phyloP scores from a whole-genome alignment of 2,329 filamentous ascomycete species.

The Stemphylium lycopersici region DNA sequence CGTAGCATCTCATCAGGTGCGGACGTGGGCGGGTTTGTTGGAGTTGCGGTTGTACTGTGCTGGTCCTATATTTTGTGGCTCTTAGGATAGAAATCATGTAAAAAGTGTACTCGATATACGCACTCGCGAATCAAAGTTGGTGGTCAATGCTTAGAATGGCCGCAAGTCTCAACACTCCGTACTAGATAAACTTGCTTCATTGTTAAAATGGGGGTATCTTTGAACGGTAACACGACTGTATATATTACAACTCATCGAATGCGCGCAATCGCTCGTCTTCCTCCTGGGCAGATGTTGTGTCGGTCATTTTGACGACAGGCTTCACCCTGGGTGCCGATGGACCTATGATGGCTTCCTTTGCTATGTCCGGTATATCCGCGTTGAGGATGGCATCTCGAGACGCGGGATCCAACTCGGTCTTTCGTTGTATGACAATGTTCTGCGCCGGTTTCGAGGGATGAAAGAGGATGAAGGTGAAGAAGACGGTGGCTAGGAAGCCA shows the following conservation, averaged over 20 bases:
- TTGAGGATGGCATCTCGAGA: slow-evolving; percentile 31
- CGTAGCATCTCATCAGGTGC: too few relatives aligned
- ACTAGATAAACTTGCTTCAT: neutral
- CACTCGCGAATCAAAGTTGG: too few relatives aligned
- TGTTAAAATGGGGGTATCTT: slow-evolving; percentile 21
- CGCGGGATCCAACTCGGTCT: slow-evolving; percentile 21
- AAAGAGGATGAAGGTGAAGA: slow-evolving; percentile 56
- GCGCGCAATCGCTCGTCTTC: slow-evolving; percentile 26
- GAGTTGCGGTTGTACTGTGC: too few relatives aligned
- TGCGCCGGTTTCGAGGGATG: slow-evolving; percentile 35
- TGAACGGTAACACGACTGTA: slow-evolving; percentile 1
- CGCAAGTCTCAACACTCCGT: neutral
- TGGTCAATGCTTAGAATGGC: too few relatives aligned
- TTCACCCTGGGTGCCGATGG: slow-evolving; percentile 10
- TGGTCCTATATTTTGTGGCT: too few relatives aligned
- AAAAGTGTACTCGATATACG: too few relatives aligned
- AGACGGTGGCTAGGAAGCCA: slow-evolving; percentile 51
- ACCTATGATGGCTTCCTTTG: slow-evolving; percentile 42
- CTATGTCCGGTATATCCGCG: slow-evolving; percentile 40
- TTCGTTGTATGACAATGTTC: slow-evolving; percentile 10
- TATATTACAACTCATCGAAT: slow-evolving; percentile 33
- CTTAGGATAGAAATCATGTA: too few relatives aligned
- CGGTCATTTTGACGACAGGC: slow-evolving; percentile 8
- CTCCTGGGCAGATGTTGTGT: slow-evolving; percentile 5
- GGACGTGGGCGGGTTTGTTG: too few relatives aligned